Evolutionary conservation across 192 early-diverging fungal species (phyloP).

Genomic region (Coemansia sp.): DNA sequence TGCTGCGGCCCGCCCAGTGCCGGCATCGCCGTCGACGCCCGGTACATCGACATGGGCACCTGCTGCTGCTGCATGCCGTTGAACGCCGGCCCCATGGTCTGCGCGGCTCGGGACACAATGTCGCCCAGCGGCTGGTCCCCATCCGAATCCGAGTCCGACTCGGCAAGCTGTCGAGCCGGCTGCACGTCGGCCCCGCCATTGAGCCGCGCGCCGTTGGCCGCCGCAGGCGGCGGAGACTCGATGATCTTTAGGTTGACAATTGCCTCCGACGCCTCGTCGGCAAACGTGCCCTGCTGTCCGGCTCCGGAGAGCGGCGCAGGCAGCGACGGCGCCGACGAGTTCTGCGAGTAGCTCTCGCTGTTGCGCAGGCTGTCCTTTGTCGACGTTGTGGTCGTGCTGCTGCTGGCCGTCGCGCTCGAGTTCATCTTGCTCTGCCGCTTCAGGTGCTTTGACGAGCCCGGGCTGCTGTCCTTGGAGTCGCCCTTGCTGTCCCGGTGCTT

Average conservation of each 20-base stretch:
- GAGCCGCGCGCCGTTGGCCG: background rate
- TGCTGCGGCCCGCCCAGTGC: slow-evolving; percentile 24
- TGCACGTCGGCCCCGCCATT: slow-evolving; percentile 1
- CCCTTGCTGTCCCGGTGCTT: slow-evolving; percentile 39
- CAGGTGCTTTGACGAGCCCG: slow-evolving; percentile 4
- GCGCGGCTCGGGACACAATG: slow-evolving; percentile 23
- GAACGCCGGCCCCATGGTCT: slow-evolving; percentile 12
- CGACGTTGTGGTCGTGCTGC: slow-evolving; percentile 27
- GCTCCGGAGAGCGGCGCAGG: slow-evolving; percentile 22
- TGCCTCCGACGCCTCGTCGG: slow-evolving; percentile 37
- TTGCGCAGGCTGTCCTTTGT: slow-evolving; percentile 32
- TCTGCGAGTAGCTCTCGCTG: slow-evolving; percentile 29
- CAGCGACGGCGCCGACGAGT: slow-evolving; percentile 40
- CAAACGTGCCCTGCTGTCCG: slow-evolving; percentile 31
- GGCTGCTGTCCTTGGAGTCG: slow-evolving; percentile 12
- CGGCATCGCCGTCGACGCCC: slow-evolving; percentile 25
- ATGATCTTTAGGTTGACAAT: slow-evolving; percentile 44
- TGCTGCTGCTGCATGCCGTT: slow-evolving; percentile 19
- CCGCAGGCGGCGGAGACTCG: slow-evolving; percentile 31
- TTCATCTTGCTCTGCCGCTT: slow-evolving; percentile 7
- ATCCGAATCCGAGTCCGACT: slow-evolving; percentile 38
- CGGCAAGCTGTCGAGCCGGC: slow-evolving; percentile 30
- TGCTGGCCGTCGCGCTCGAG: slow-evolving; percentile 2
- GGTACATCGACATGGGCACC: slow-evolving; percentile 39
- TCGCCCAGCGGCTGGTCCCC: slow-evolving; percentile 41